These are phyloP conservation scores for Mrakia gelida DNA, from an alignment of 768 basidiomycete genomes.

Conservation along the genomic window DNA sequence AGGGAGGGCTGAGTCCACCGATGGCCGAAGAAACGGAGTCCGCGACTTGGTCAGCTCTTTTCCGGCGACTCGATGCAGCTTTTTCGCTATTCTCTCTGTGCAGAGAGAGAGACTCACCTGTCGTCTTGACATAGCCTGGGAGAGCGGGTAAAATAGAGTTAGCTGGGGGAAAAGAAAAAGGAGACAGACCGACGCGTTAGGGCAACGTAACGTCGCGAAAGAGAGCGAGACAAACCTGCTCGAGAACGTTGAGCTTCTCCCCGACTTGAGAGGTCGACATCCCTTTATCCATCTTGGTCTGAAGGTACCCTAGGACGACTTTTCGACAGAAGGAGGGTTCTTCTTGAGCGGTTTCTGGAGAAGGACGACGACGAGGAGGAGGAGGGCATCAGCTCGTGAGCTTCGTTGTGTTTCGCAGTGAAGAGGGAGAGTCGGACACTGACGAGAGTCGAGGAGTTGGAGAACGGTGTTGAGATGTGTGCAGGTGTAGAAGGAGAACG, in stretches of 20 bases:
- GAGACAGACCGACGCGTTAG: too few relatives aligned
- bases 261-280: neutral
- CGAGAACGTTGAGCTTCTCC: neutral
- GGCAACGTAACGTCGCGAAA: neutral
- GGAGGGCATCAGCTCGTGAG: neutral
- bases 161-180: neutral
- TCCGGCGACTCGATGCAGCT: too few relatives aligned
- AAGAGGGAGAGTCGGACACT: too few relatives aligned
- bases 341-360: neutral
- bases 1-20: neutral
- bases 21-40: neutral
- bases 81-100: neutral
- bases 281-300: neutral
- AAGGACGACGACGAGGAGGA: neutral
- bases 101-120: neutral
- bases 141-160: neutral
- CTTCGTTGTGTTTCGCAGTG: too few relatives aligned
- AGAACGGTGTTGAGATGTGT: too few relatives aligned
- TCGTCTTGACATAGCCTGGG: neutral
- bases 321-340: neutral
- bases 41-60: neutral
- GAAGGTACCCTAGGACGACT: neutral
- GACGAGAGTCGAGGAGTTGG: too few relatives aligned
- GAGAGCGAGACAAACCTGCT: neutral
- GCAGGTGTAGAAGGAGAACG: too few relatives aligned